Evolutionary conservation across 768 basidiomycete genomes (phyloP), one percentile per base, ranked within the genome.

Genomic region (Lentinus brumalis): DNA sequence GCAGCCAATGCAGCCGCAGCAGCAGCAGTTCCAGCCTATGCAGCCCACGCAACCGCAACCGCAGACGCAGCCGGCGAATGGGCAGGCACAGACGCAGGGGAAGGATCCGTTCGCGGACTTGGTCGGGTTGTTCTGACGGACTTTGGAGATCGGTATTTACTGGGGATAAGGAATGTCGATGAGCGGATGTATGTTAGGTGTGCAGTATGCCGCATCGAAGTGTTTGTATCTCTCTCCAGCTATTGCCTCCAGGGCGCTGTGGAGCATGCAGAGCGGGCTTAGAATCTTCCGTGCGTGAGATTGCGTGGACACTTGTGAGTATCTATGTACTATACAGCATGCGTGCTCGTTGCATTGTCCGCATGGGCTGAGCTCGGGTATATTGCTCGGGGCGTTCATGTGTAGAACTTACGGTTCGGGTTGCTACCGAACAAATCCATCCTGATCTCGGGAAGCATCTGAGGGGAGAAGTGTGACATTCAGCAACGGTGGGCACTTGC

Each of bases 401-500:
- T 88, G 75, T 86, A 91, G 81, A 96, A 96, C 74, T 93, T 95
- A 70, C 96, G 86, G 78, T 96, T 98, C 74, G 85, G 82, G 75
- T 98, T 98, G 38, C 81, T 75, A 15, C 96, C 96, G 67, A 96
- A 98, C 47, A 98, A 80, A 68, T 94, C 90, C 64, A 81, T 81
- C 67, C 96, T 81, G 67, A 98, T 93, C 77, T 97, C 95, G 2
- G 96, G 96, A 29, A 98, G 80, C 96, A 98, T 98, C 93, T 96
- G 21, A 21, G 60, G 2, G 30, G 5, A 9, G 26, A 35, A 21
- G 30, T 29, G 26, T 12, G 26, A 29, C 21, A 29, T 4, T 49
- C 4, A 49, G 21, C 51, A 21, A 39, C 12, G 45, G 50, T n/a
- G 21, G n/a, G 32, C 9, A 18, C 35, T 40, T 7, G 16, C 54